phyloP scores from a whole-genome alignment of 163 green algal species.

The Volvox carteri region DNA sequence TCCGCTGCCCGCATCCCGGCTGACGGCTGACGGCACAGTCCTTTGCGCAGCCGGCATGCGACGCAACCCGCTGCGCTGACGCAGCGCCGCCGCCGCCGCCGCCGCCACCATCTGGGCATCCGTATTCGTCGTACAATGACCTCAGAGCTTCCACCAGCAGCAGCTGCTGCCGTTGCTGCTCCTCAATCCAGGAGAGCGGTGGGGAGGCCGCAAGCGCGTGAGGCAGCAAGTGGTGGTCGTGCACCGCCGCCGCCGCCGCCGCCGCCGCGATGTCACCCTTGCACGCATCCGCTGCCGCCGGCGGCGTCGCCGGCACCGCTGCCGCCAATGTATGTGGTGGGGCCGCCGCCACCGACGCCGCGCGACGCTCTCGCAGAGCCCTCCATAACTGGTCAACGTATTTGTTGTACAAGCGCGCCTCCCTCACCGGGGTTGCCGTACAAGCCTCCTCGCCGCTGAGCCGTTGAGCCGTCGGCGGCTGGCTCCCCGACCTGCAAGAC shows the following conservation, averaged over 20 bases:
- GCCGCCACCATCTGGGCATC: neutral
- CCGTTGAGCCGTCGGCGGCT: too few relatives aligned
- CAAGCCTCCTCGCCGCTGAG: too few relatives aligned
- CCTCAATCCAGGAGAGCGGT: neutral
- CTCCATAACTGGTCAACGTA: neutral
- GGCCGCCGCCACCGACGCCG: neutral
- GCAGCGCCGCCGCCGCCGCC: neutral
- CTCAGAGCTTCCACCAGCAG: neutral
- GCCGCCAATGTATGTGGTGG: neutral
- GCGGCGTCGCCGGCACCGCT: neutral
- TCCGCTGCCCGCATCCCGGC: too few relatives aligned
- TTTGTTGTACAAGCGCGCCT: neutral
- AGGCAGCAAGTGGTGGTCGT: too few relatives aligned
- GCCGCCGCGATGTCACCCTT: too few relatives aligned
- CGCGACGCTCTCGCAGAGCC: neutral
- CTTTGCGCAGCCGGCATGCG: too few relatives aligned
- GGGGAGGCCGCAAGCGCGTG: too few relatives aligned
- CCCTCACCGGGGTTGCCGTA: too few relatives aligned
- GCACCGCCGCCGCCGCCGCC: too few relatives aligned
- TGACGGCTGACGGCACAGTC: too few relatives aligned
- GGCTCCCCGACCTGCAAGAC: too few relatives aligned
- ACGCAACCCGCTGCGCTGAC: neutral
- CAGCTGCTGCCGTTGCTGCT: neutral
- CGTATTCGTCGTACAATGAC: constrained; percentile 3
- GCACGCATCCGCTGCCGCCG: neutral